Base-by-base conservation (phyloP, 352 stramenopile species). In the Phytophthora foliorum region DNA sequence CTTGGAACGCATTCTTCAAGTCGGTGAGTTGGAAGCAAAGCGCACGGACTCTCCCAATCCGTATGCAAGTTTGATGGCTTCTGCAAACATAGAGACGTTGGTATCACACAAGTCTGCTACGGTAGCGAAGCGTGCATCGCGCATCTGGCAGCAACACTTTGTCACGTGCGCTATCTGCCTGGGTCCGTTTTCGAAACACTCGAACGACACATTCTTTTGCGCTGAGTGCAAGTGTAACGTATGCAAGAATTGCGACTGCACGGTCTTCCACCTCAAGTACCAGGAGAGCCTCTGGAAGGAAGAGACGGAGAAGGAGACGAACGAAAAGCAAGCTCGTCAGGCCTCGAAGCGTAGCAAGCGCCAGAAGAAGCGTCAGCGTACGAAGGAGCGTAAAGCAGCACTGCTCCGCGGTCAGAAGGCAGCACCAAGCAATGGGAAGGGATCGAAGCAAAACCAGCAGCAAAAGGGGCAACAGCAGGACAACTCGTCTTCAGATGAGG, bases 81-180 rank as follows among this genome's bases (percentile, higher is more conserved):
- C 90, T 31, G 85, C 91, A 51, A 97, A 97, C 70, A 97, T 98
- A 77, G 90, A 98, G 70, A 97, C 91, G 32, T 79, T 98, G 25
- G 92, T 98, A 58, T 92, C 86, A 62, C 94, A 99, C 81, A 98
- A 97, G 72, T 98, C 93, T 49, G 90, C 82, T n/a, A 97, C 92
- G 0, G 93, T 99, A 6, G 93, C 93, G 6, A 99, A 99, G 78
- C 93, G 96, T 16, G 97, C 97, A 7, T 92, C 93, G 45, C 89
- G 94, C n/a, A 99, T 99, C 57, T 99, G 97, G 93, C 98, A 99
- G 63, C 87, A 98, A 55, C 97, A 99, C 69, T 99, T 99, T 86
- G 94, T 99, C 25, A 98, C 92, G 36, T 99, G 97, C 75, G 97
- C 97, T 24, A 97, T 99, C 36, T 99, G 97, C 78, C 84, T 98